Base-by-base conservation (phyloP, 495 filamentous ascomycete genomes). In the Daldinia childiae region DNA sequence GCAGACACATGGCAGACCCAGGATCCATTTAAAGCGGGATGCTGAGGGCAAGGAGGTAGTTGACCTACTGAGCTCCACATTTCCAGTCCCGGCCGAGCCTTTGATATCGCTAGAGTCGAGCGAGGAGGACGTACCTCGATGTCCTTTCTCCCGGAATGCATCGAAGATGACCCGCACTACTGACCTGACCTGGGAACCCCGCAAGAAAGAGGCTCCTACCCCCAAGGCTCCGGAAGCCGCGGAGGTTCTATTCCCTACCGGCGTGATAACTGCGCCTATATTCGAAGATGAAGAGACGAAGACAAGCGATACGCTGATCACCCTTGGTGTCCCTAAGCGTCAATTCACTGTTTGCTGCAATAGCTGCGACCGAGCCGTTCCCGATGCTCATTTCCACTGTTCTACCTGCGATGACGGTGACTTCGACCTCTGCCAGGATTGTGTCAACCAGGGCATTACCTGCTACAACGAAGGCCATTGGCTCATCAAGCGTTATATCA, bases 351-450 rank as follows among this genome's bases (percentile, higher is more conserved):
- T 99, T 58, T 97, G 91, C 83, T 99, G 95, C 87, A 97, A 99
- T 81, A 86, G 88, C 74, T 99, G 95, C 76, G 88, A 94, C 61
- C 80, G 80, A 24, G 86, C 89, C 36, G 93, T 98, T 72, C 84
- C 89, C 36, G 89, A 93, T 70, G 87, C 87, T 24, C 95, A 99
- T 76, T 99, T 92, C 78, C 95, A 99, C 81, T 99, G 95, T 83
- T 91, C 92, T 74, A 91, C 89, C 61, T 99, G 96, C 79, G 92
- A 97, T 68, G 84, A 90, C 58, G 95, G 95, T 30, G 96, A 99
- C 79, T 99, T 93, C 75, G 95, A 99, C 74, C 88, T 99, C 56
- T 99, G 95, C 82, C 86, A 87, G 61, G 77, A 83, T 30, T 99
- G 95, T 78, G 88, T 97, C 41, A 84, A 89, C 51, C 81, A 82